phyloP scores from a whole-genome alignment of 2,329 filamentous ascomycete species.

The Pseudogymnoascus sp. region DNA sequence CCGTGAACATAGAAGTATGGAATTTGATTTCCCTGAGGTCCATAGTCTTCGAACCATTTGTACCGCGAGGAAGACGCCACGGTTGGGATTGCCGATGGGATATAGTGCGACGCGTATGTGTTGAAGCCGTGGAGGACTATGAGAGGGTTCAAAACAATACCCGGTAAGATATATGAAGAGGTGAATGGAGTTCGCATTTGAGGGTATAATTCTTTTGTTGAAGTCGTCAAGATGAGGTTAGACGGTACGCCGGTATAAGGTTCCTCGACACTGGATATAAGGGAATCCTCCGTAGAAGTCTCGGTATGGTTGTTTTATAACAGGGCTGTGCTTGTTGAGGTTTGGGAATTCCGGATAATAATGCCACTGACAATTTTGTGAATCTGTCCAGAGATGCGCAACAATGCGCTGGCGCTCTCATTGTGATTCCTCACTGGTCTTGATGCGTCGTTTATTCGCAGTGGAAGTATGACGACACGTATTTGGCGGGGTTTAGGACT shows the following conservation, averaged over 20 bases:
- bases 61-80: constrained; percentile 24
- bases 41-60: constrained; percentile 24
- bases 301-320: background rate
- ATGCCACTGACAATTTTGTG: background rate
- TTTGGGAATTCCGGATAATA: background rate
- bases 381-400: background rate
- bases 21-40: constrained; percentile 24
- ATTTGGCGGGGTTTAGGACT: background rate
- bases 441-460: background rate
- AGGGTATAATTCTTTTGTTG: background rate
- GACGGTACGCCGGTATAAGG: background rate
- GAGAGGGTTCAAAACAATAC: constrained; percentile 33
- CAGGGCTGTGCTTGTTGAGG: background rate
- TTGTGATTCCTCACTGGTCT: background rate
- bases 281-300: background rate
- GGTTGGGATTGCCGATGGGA: constrained; percentile 24
- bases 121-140: constrained; percentile 34
- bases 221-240: background rate
- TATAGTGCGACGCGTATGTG: constrained; percentile 29
- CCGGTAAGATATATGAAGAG: constrained; percentile 28
- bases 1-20: constrained; percentile 32
- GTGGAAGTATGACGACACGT: background rate
- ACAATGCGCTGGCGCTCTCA: background rate
- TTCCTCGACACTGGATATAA: background rate
- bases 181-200: constrained; percentile 22